These are phyloP conservation scores for Alternaria burnsii DNA, from an alignment of 2,329 filamentous ascomycete species.

Conservation along the genomic window DNA sequence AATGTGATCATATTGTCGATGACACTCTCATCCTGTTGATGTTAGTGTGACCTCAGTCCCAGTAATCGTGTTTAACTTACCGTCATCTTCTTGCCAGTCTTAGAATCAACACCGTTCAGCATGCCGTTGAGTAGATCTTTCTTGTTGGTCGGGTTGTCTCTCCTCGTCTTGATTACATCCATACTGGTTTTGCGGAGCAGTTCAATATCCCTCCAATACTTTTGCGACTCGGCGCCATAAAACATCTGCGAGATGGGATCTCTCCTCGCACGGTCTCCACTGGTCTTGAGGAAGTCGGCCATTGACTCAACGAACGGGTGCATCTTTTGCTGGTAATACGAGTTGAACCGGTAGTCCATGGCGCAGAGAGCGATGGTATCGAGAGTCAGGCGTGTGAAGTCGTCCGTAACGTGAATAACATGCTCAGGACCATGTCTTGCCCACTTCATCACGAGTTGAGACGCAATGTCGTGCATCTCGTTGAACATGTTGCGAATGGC, in stretches of 20 bases:
- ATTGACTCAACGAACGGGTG: constrained; percentile 52
- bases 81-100: constrained; percentile 66
- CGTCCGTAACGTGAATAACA: constrained; percentile 47
- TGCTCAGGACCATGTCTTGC: constrained; percentile 61
- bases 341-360: constrained; percentile 55
- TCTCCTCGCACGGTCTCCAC: constrained; percentile 44
- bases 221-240: constrained; percentile 49
- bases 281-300: constrained; percentile 49
- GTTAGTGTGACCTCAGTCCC: no score
- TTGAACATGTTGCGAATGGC: constrained; percentile 74
- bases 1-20: constrained; percentile 75
- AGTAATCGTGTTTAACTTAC: no score
- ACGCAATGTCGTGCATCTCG: constrained; percentile 65
- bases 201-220: constrained; percentile 64
- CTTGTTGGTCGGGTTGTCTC: constrained; percentile 62
- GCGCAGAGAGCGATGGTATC: constrained; percentile 52
- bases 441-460: constrained; percentile 73
- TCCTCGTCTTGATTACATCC: constrained; percentile 66
- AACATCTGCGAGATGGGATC: constrained; percentile 46
- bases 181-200: constrained; percentile 64
- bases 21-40: constrained; percentile 61
- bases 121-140: constrained; percentile 69
- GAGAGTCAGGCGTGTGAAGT: constrained; percentile 51
- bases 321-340: constrained; percentile 48
- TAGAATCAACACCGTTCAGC: constrained; percentile 66